Base-by-base conservation (phyloP, 805 yeast genomes). In the Naumovozyma castellii region DNA sequence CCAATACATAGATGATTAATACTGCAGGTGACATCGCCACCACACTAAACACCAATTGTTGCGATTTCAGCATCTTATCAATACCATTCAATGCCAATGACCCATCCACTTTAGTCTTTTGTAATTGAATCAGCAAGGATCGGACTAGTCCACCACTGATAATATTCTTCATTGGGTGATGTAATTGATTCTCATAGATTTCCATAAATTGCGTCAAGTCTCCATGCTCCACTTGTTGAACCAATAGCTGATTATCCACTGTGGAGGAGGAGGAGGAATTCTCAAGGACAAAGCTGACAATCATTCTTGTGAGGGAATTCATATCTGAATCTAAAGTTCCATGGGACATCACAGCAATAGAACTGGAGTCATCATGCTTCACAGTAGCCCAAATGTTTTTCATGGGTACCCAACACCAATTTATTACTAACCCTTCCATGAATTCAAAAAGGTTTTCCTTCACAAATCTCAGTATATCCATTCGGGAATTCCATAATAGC, bases 81-180 rank as follows among this genome's bases (percentile, higher is more conserved):
- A 92, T 88, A 6, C 97, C 97, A 49, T 73, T 76, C 44, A 90
- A 73, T 0, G 96, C 97, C 4, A 87, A 66, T 29, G 84, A 87
- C 6, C 95, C 95, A 58, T 90, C 98, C 5, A 92, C 97, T 61
- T 90, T 90, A 10, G 95, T 81, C 62, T 92, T 90, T 59, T 90
- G 98, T n/a, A 92, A 68, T 60, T 92, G 97, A 45, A 90, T 88
- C 53, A 92, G 64, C 35, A 92, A 59, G 13, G 88, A 78, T 40
- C 95, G 71, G 6, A 87, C 61, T 47, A 90, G 69, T 41, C 78
- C 75, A 3, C 97, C 98, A 12, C 64, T 61, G 2, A 65, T 41
- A 2, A 87, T 42, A 29, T 80, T 77, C 40, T 67, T 70, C 35
- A 87, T 54, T 0, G 97, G 97, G 4, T 67, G 57, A 42, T 76